Evolutionary conservation across 176 grass and related monocot genomes (phyloP).

Genomic region (Cenchrus americanus): DNA sequence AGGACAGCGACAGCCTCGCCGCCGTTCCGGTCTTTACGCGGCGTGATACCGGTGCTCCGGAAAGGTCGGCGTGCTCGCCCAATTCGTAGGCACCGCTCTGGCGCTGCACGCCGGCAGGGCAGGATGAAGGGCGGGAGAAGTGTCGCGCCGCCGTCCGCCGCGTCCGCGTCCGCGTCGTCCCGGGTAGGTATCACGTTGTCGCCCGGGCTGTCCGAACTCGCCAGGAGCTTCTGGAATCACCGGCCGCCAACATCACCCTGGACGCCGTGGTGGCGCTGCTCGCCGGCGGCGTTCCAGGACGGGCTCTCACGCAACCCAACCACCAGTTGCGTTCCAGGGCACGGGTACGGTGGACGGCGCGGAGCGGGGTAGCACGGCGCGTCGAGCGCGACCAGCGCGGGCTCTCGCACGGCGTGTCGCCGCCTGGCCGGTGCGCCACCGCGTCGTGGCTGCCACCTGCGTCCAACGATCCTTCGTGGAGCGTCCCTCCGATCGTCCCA

Average conservation of each 20-base stretch:
- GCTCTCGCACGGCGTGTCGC: too few relatives aligned
- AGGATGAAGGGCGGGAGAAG: constrained; percentile 1
- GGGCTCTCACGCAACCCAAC: constrained; percentile 71
- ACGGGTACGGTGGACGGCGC: too few relatives aligned
- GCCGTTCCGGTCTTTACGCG: constrained; percentile 36
- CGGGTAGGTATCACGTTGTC: constrained; percentile 29
- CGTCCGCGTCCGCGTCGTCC: background rate
- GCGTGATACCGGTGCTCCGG: constrained; percentile 29
- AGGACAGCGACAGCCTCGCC: constrained; percentile 52
- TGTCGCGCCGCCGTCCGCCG: background rate
- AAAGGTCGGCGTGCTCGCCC: constrained; percentile 46
- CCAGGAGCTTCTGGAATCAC: constrained; percentile 56
- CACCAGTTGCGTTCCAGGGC: constrained; percentile 49
- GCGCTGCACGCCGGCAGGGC: constrained; percentile 54
- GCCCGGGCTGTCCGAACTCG: constrained; percentile 51
- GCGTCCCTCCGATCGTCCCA: too few relatives aligned
- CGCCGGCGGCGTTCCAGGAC: constrained; percentile 82
- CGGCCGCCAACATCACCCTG: constrained; percentile 30
- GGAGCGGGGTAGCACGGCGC: too few relatives aligned
- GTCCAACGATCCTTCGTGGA: too few relatives aligned
- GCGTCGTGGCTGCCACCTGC: too few relatives aligned
- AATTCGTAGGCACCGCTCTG: constrained; percentile 73
- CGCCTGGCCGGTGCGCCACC: too few relatives aligned
- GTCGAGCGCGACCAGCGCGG: too few relatives aligned
- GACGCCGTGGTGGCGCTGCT: constrained; percentile 82